Evolutionary conservation across 2,329 filamentous ascomycete genomes (phyloP).

Genomic region (Talaromyces funiculosus): DNA sequence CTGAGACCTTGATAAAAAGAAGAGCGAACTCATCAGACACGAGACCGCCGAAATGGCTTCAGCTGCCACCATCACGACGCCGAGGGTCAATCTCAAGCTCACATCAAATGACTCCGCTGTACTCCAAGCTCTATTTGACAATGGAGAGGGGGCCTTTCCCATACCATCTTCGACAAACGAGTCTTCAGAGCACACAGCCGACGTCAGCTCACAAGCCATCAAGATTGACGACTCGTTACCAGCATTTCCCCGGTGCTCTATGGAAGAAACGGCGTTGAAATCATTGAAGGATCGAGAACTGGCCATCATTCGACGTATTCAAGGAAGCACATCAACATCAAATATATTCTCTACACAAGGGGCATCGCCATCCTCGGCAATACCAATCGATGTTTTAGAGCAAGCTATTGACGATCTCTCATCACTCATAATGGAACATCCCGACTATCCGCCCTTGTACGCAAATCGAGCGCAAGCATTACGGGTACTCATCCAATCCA

Average conservation of each 20-base stretch:
- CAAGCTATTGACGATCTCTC: constrained; percentile 36
- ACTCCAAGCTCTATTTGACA: constrained; percentile 43
- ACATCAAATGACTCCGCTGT: constrained; percentile 42
- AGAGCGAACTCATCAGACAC: no score
- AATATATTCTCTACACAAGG: constrained; percentile 12
- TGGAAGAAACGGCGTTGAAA: constrained; percentile 25
- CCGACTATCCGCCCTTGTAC: constrained; percentile 50
- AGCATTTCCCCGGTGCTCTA: constrained; percentile 36
- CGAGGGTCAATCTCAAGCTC: constrained; percentile 26
- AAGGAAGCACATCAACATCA: constrained; percentile 18
- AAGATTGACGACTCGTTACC: constrained; percentile 36
- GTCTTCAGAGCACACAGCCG: constrained; percentile 25
- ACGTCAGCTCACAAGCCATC: constrained; percentile 17
- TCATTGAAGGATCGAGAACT: constrained; percentile 36
- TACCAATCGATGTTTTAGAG: constrained; percentile 19
- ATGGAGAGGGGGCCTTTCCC: constrained; percentile 23
- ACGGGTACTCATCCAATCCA: constrained; percentile 31
- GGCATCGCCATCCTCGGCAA: constrained; percentile 8
- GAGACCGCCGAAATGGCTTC: constrained; percentile 12
- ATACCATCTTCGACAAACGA: constrained; percentile 28
- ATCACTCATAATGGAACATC: constrained; percentile 37
- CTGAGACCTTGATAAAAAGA: no score
- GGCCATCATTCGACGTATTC: constrained; percentile 36
- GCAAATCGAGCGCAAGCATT: constrained; percentile 52
- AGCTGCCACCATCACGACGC: constrained; percentile 17